Evolutionary conservation across 768 basidiomycete genomes (phyloP).

Genomic region (Kwoniella botswanensis): DNA sequence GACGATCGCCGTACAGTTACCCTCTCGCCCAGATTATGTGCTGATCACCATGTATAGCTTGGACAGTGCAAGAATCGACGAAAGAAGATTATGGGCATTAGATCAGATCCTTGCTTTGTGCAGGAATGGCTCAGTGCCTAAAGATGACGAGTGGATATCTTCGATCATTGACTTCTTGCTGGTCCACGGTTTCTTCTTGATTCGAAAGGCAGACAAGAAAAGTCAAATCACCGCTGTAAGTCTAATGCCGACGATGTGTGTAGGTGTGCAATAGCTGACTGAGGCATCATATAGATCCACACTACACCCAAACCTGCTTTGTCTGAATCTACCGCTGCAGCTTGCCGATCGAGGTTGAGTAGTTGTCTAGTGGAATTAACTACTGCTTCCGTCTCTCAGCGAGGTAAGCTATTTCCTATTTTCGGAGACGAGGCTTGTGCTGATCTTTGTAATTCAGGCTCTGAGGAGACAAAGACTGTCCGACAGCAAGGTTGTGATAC

Average conservation of each 20-base stretch:
- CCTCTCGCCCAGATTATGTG: neutral
- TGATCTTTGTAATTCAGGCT: neutral
- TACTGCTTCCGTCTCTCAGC: conserved; percentile 63
- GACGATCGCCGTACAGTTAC: no score
- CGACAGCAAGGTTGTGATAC: conserved; percentile 65
- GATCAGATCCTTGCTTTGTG: conserved; percentile 82
- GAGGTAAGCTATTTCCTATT: conserved; percentile 60
- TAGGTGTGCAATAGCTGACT: no score
- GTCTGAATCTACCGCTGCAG: conserved; percentile 71
- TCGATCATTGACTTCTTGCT: conserved; percentile 78
- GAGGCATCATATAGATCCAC: conserved; percentile 63
- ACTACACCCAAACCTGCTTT: conserved; percentile 69
- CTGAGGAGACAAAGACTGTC: conserved; percentile 19
- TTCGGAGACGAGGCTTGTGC: neutral
- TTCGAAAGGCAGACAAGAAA: conserved; percentile 75
- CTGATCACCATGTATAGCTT: conserved; percentile 25
- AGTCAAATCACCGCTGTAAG: conserved; percentile 68
- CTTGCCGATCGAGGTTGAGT: conserved; percentile 73
- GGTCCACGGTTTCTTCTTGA: conserved; percentile 77
- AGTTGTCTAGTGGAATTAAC: conserved; percentile 76
- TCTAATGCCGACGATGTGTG: conserved; percentile 23
- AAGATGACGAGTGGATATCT: conserved; percentile 77
- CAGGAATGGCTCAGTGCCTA: conserved; percentile 76
- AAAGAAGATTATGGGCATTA: conserved; percentile 76
- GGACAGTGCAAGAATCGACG: conserved; percentile 52